Evolutionary conservation across 2,329 filamentous ascomycete genomes (phyloP).

Genomic region (Diaporthe vaccinii): DNA sequence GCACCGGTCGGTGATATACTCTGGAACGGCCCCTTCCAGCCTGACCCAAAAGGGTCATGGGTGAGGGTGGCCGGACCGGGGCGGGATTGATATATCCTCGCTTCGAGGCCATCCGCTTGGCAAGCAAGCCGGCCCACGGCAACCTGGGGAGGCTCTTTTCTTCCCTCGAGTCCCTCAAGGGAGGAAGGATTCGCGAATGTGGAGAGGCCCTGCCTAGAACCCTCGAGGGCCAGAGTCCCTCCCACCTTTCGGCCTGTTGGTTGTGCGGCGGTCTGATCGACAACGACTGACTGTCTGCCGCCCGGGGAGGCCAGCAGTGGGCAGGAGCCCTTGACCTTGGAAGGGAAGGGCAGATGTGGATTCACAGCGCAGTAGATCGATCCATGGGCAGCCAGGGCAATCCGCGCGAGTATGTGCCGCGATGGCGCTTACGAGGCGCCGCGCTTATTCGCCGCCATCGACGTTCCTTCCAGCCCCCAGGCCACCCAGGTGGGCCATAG

Average conservation of each 20-base stretch:
- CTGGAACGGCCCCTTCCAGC: conserved; percentile 35
- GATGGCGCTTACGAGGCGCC: conserved; percentile 22
- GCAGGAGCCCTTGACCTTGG: background rate
- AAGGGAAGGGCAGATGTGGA: conserved; percentile 13
- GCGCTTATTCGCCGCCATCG: conserved; percentile 34
- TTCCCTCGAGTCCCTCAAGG: background rate
- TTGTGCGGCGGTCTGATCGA: background rate
- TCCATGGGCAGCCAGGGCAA: conserved; percentile 26
- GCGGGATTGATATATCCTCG: conserved; percentile 36
- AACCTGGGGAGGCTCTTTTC: conserved; percentile 1
- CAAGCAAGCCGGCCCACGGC: background rate
- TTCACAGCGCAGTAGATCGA: conserved; percentile 6
- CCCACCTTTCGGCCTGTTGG: background rate
- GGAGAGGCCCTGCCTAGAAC: conserved; percentile 31
- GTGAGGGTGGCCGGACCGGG: conserved; percentile 35
- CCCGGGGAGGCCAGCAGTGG: background rate
- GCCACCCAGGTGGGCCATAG: conserved; percentile 6
- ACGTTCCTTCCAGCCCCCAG: conserved; percentile 32
- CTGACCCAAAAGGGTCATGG: conserved; percentile 19
- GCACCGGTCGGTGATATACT: conserved; percentile 29
- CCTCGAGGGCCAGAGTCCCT: background rate
- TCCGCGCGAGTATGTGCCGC: conserved; percentile 27
- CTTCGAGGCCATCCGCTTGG: conserved; percentile 25
- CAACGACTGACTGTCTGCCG: background rate
- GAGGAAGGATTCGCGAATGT: conserved; percentile 9